Percentiles rank a stretch among this genome's conserved stretches.
phyloP scores from a whole-genome alignment of 805 yeast genomes.

The Cyberlindnera meyerae region DNA sequence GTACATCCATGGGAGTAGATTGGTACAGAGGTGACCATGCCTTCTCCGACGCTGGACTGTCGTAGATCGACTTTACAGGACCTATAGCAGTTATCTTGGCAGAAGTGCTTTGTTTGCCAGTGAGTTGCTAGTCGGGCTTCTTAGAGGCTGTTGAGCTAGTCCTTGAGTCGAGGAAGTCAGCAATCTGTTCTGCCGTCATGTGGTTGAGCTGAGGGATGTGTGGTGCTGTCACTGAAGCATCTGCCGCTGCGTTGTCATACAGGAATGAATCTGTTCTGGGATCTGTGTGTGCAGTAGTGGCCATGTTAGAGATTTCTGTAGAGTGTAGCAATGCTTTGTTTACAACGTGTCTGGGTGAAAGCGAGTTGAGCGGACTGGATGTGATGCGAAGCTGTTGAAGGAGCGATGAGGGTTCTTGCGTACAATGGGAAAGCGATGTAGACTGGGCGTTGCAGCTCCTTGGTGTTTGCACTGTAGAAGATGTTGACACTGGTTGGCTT shows the following conservation, averaged over 20 bases:
- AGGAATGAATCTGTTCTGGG: slow-evolving; percentile 8
- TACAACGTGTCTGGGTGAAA: no score
- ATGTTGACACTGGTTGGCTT: no score
- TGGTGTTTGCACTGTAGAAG: no score
- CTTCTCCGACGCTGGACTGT: slow-evolving; percentile 16
- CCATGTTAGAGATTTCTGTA: background rate
- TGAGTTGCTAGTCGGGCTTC: background rate
- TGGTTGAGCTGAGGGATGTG: slow-evolving; percentile 13
- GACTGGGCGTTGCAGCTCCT: no score
- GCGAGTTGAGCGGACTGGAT: no score
- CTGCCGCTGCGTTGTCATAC: slow-evolving; percentile 7
- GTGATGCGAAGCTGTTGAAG: no score
- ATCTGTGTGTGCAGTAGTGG: slow-evolving; percentile 5
- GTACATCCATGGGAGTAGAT: slow-evolving; percentile 22
- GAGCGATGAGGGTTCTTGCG: no score
- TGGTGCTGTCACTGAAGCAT: slow-evolving; percentile 3
- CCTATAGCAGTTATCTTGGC: background rate
- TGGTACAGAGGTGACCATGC: slow-evolving; percentile 24
- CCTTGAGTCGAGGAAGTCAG: slow-evolving; percentile 16
- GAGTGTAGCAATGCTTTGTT: no score
- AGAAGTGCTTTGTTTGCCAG: no score
- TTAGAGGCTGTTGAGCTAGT: background rate
- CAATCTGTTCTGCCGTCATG: slow-evolving; percentile 13
- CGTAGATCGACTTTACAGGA: background rate
- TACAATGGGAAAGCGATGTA: no score